Percentiles rank a stretch among this genome's conserved stretches.
Conservation (phyloP, 1,284 basidiomycete species). For the Malassezia restricta region DNA sequence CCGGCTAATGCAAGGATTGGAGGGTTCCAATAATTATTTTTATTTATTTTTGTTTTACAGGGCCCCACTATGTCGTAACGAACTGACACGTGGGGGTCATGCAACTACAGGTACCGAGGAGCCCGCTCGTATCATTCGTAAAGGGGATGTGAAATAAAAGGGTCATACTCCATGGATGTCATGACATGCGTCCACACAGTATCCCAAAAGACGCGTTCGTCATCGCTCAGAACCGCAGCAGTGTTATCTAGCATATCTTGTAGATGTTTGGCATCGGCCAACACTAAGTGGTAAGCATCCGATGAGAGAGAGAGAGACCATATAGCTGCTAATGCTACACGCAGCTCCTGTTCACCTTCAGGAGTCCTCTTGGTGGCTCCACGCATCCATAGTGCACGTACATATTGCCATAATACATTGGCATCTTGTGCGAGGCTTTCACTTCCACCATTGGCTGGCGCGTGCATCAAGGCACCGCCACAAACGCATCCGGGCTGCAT, state of each 20-base stretch:
- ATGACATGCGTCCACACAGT: background rate
- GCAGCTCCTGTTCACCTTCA: background rate
- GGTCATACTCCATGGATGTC: background rate
- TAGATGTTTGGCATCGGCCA: background rate
- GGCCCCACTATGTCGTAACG: too few species aligned
- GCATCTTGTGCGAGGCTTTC: slow-evolving; percentile 7
- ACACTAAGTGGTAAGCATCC: background rate
- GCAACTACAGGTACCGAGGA: too few species aligned
- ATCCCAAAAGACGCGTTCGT: background rate
- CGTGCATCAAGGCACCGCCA: slow-evolving; percentile 1
- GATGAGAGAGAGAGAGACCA: slow-evolving; percentile 5
- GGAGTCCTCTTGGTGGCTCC: background rate
- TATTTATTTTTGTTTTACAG: too few species aligned
- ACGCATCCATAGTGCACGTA: background rate
- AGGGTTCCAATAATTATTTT: too few species aligned
- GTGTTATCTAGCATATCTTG: background rate
- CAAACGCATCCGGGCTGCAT: background rate
- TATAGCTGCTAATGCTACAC: background rate
- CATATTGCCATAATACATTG: background rate
- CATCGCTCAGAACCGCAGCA: background rate
- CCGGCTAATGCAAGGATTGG: too few species aligned
- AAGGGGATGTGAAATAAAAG: background rate
- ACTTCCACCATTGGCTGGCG: slow-evolving; percentile 4
- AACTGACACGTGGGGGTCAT: too few species aligned
- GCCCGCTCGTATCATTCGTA: background rate